These are phyloP conservation scores for Catenaria anguillulae DNA, from an alignment of 371 early-diverging fungal genomes.

Conservation along the genomic window DNA sequence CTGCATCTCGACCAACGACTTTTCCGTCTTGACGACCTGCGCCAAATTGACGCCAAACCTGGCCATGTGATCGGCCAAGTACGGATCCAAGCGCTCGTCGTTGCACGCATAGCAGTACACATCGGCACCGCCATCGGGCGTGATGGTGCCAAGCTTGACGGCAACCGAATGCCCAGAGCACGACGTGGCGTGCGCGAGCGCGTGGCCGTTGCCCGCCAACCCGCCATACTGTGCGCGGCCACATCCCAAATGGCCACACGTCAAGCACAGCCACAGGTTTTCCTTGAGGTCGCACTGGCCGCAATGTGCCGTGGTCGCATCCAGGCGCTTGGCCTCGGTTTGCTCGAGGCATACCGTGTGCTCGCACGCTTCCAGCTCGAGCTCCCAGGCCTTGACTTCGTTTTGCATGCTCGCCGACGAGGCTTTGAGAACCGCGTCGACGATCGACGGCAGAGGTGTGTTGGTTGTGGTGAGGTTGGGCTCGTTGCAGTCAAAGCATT, in stretches of 20 bases:
- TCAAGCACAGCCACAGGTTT: constrained; percentile 52
- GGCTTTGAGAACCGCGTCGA: constrained; percentile 33
- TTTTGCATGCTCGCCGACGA: constrained; percentile 67
- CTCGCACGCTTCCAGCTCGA: constrained; percentile 61
- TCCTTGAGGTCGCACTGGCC: constrained; percentile 67
- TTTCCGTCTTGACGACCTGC: constrained; percentile 72
- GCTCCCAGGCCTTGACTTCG: constrained; percentile 86
- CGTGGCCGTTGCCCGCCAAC: constrained; percentile 98
- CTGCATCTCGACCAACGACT: constrained; percentile 83
- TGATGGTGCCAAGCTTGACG: constrained; percentile 89
- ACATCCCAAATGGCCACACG: constrained; percentile 47
- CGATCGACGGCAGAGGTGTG: not conserved
- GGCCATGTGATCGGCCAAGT: constrained; percentile 55
- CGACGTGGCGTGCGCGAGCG: constrained; percentile 63
- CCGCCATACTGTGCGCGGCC: constrained; percentile 86
- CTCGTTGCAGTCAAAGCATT: constrained; percentile 52
- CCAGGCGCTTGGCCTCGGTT: constrained; percentile 14
- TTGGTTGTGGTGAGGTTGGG: constrained; percentile 14
- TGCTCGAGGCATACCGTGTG: constrained; percentile 64
- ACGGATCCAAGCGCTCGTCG: constrained; percentile 66
- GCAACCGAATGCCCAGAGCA: constrained; percentile 66
- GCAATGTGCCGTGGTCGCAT: constrained; percentile 50
- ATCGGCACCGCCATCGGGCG: constrained; percentile 93
- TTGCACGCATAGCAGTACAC: constrained; percentile 85
- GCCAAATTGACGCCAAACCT: constrained; percentile 79